Base-by-base conservation (phyloP, 169 alveolate species). In the Plasmodium blacklocki region DNA sequence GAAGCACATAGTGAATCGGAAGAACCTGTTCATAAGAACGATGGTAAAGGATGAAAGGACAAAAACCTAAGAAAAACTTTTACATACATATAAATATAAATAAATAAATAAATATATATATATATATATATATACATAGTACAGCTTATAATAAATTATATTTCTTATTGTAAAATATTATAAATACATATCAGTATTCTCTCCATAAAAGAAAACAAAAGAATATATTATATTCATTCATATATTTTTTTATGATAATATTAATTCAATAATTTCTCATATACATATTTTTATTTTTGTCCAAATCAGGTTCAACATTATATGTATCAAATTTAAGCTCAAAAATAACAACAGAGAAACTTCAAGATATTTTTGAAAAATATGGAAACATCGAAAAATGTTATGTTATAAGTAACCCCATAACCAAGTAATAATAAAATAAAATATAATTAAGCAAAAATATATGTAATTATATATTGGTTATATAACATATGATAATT, bases 321-420 rank as follows among this genome's bases (percentile, higher is more conserved):
- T 80, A 80, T 14, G 90, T 80, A 62, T 80, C 90, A 52, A 80
- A 80, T 60, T 56, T 80, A 68, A 80, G 90, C 54, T 80, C 90
- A 67, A 80, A 68, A 80, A 80, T 80, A 80, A 80, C 90, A 60
- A 80, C 90, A n/a, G 12, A 52, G 14, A 68, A 21, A 19, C 90
- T 80, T 59, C 90, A 80, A 56, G 90, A 80, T 60, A 68, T 80
- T 21, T 80, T 80, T 80, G 90, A 80, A 63, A 60, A 80, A 72
- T 80, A 67, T 62, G 90, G 90, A 12, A 68, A 66, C 2, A 80
- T 80, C 56, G 90, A 80, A 80, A 80, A 80, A 73, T 80, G 90
- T 18, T 68, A 80, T 49, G 90, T 80, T 49, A 80, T 80, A 47
- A 68, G 90, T 52, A 80, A 80, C 52, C 90, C 90, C n/a, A 80